Percentiles rank a stretch among this genome's conserved stretches.
Conservation (phyloP, 1,284 basidiomycete species). For the Clitocybe nebularis region DNA sequence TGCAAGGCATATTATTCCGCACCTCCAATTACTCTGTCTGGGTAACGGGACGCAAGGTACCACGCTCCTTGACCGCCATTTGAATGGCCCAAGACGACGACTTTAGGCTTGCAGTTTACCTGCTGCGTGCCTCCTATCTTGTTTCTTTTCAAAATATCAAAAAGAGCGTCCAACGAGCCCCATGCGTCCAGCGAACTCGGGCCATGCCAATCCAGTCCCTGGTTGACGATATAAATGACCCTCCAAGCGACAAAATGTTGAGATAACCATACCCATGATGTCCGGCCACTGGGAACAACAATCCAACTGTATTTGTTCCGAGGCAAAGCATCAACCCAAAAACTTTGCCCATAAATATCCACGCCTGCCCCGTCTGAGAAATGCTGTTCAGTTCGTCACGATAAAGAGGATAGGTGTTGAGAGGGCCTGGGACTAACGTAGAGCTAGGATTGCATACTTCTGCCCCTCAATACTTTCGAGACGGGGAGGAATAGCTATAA, state of each 20-base stretch:
- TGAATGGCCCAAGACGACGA: slow-evolving; percentile 80
- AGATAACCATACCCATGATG: slow-evolving; percentile 56
- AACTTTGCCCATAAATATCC: slow-evolving; percentile 49
- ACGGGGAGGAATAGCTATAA: slow-evolving; percentile 54
- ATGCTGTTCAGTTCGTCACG: too few relatives aligned
- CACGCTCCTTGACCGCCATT: slow-evolving; percentile 92
- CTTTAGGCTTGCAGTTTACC: slow-evolving; percentile 35
- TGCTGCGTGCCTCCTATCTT: slow-evolving; percentile 40
- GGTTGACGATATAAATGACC: slow-evolving; percentile 1
- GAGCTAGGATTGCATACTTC: slow-evolving; percentile 58
- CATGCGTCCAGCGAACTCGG: slow-evolving; percentile 65
- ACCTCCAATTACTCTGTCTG: slow-evolving; percentile 73
- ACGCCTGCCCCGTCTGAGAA: slow-evolving; percentile 79
- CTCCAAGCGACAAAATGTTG: background rate
- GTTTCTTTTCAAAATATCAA: slow-evolving; percentile 35
- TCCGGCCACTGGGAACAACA: slow-evolving; percentile 69
- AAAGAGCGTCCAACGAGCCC: slow-evolving; percentile 50
- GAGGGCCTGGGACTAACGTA: slow-evolving; percentile 49
- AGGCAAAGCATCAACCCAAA: slow-evolving; percentile 60
- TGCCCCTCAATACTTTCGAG: slow-evolving; percentile 14
- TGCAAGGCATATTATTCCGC: background rate
- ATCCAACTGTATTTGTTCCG: slow-evolving; percentile 62
- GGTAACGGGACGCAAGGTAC: slow-evolving; percentile 73
- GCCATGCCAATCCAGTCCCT: slow-evolving; percentile 88
- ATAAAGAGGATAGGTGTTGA: too few relatives aligned